Evolutionary conservation across 148 eudicot genomes (phyloP), one percentile per base, ranked within the genome.

Genomic region (Talinum fruticosum): DNA sequence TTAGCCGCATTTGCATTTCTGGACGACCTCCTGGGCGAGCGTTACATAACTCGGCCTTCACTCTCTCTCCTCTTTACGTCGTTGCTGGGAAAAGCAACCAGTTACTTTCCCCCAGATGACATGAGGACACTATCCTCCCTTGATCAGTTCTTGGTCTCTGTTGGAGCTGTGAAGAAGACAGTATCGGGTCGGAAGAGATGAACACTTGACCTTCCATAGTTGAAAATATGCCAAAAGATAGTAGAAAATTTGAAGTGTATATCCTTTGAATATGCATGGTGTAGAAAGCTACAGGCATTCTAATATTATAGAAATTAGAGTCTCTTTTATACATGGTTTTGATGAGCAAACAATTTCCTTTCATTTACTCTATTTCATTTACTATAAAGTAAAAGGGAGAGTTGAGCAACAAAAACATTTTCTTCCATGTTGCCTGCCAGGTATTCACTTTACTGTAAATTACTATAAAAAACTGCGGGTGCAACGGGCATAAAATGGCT

Each of bases 61-160:
- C 87, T 96, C 13, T 87, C 97, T 62, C 87, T 90, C 28, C 84
- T 96, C 37, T 93, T 93, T 72, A n/a, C 92, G 16, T 90, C 98
- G 33, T 73, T 96, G 32, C 81, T 96, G 90, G 99, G 99, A 44
- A 96, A 88, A 69, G 95, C 99, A 18, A 91, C 91, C 45, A 91
- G 95, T 82, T 96, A 93, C 82, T 96, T 96, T 74, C 98, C 99
- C 24, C 98, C 98, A 0, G 99, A 96, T 77, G 99, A 96, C 76
- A 96, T 96, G 99, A 93, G 84, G 86, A 96, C 99, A 30, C 78
- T 96, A 29, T 93, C 99, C 5, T 93, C 98, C 41, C 97, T 96
- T 44, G 99, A 96, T 71, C 86, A 93, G 82, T 93, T 96, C 75
- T 79, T 96, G 82, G 99, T 96, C 78, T 96, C 98, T 0, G 90